Evolutionary conservation across 164 flowering plant genomes (phyloP).

Genomic region (Amborella trichopoda): DNA sequence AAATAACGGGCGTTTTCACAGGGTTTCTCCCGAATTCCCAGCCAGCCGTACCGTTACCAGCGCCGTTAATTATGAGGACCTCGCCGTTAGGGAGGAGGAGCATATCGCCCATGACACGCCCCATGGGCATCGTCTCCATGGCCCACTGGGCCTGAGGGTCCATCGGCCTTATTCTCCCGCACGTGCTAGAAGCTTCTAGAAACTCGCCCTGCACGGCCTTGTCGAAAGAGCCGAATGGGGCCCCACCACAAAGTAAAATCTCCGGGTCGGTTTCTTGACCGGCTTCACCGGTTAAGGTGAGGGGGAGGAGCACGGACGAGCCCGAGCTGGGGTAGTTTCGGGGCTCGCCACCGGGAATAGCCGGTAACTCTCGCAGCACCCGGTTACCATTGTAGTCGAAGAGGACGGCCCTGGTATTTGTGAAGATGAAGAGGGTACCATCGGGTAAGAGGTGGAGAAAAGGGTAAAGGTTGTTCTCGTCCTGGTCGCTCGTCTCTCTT

Average conservation of each 20-base stretch:
- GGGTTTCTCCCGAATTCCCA: slow-evolving; percentile 62
- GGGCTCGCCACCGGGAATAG: slow-evolving; percentile 41
- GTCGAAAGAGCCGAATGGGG: slow-evolving; percentile 35
- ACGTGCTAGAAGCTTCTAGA: slow-evolving; percentile 37
- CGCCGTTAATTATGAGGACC: slow-evolving; percentile 62
- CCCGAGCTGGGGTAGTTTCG: slow-evolving; percentile 75
- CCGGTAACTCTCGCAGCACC: slow-evolving; percentile 42
- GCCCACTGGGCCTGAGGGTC: slow-evolving; percentile 53
- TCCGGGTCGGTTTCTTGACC: slow-evolving; percentile 12
- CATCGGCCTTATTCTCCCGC: slow-evolving; percentile 50
- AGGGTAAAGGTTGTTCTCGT: slow-evolving; percentile 81
- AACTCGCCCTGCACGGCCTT: slow-evolving; percentile 10
- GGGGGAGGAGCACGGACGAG: slow-evolving; percentile 69
- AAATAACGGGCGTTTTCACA: slow-evolving; percentile 48
- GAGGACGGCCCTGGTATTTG: slow-evolving; percentile 48
- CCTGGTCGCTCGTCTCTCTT: slow-evolving; percentile 35
- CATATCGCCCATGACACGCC: slow-evolving; percentile 80
- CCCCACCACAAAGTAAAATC: slow-evolving; percentile 80
- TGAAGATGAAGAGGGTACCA: slow-evolving; percentile 73
- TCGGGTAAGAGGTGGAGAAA: slow-evolving; percentile 69
- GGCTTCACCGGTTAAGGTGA: slow-evolving; percentile 13
- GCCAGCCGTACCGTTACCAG: slow-evolving; percentile 64
- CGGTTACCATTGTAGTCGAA: slow-evolving; percentile 30
- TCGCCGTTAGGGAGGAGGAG: slow-evolving; percentile 61
- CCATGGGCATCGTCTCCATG: slow-evolving; percentile 69